Percentiles rank a stretch among this genome's conserved stretches.
These are phyloP conservation scores for Penicillium sp. DNA, from an alignment of 2,329 filamentous ascomycete species.

Conservation along the genomic window DNA sequence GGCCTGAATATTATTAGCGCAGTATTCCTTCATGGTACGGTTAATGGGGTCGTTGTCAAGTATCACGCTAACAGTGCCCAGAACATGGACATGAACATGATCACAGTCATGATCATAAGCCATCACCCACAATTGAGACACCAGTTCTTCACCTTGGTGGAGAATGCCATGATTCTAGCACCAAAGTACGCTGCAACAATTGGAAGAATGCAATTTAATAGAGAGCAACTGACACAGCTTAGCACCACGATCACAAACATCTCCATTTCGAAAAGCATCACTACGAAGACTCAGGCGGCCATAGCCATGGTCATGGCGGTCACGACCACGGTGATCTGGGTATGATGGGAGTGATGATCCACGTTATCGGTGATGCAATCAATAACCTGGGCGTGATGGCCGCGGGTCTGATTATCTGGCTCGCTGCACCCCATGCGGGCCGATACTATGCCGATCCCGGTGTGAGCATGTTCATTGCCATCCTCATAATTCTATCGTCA, in stretches of 20 bases:
- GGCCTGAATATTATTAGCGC: conserved; percentile 65
- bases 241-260: conserved; percentile 31
- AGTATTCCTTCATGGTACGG: conserved; percentile 61
- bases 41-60: not conserved
- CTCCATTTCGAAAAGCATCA: conserved; percentile 12
- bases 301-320: conserved; percentile 23
- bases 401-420: conserved; percentile 68
- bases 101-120: not conserved
- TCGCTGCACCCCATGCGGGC: conserved; percentile 50
- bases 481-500: conserved; percentile 69
- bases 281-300: conserved; percentile 5
- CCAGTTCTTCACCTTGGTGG: conserved; percentile 9
- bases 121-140: conserved; percentile 10
- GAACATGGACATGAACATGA: conserved; percentile 23
- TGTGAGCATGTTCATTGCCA: conserved; percentile 64
- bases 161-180: conserved; percentile 8
- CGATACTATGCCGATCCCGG: conserved; percentile 72
- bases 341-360: conserved; percentile 67
- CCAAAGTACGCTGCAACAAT: conserved; percentile 10
- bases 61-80: conserved; percentile 7
- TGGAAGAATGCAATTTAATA: not conserved
- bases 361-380: conserved; percentile 69
- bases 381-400: conserved; percentile 76
- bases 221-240: not conserved
- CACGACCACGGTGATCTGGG: conserved; percentile 57